A percentile compares a stretch with the other conserved stretches of the same genome.
Conservation (phyloP, 2,329 filamentous ascomycete species). For the Trichoderma asperellum region DNA sequence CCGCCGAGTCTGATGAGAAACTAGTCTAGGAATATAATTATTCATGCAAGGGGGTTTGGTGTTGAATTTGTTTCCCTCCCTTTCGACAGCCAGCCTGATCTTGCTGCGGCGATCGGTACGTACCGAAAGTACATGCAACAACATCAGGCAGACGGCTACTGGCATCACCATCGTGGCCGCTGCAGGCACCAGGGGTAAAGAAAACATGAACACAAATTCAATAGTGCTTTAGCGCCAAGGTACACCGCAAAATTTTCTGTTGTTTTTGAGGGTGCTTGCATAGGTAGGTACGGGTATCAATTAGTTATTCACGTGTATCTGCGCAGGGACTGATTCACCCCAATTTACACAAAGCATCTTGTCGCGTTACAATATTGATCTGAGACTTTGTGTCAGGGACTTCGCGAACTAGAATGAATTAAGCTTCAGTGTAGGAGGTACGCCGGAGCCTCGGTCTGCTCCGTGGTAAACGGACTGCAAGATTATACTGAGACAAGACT, state of each 20-base stretch:
- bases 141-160: background rate
- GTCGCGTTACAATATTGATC: conserved; percentile 20
- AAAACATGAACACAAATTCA: background rate
- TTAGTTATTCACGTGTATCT: conserved; percentile 6
- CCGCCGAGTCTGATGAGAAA: background rate
- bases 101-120: background rate
- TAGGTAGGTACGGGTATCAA: background rate
- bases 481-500: conserved; percentile 14
- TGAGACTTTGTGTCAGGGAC: conserved; percentile 11
- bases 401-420: background rate
- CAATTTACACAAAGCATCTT: conserved; percentile 11
- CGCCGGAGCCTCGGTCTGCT: background rate
- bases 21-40: background rate
- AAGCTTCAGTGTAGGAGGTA: background rate
- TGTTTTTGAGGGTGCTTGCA: background rate
- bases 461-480: background rate
- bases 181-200: conserved; percentile 8
- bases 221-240: background rate
- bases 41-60: background rate
- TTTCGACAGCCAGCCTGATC: background rate
- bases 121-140: background rate
- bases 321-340: background rate
- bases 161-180: background rate
- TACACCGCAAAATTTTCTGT: background rate
- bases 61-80: background rate